Evolutionary conservation across 2,329 filamentous ascomycete species (phyloP), one percentile per base, ranked within the genome.

Genomic region (Xylaria sp.): DNA sequence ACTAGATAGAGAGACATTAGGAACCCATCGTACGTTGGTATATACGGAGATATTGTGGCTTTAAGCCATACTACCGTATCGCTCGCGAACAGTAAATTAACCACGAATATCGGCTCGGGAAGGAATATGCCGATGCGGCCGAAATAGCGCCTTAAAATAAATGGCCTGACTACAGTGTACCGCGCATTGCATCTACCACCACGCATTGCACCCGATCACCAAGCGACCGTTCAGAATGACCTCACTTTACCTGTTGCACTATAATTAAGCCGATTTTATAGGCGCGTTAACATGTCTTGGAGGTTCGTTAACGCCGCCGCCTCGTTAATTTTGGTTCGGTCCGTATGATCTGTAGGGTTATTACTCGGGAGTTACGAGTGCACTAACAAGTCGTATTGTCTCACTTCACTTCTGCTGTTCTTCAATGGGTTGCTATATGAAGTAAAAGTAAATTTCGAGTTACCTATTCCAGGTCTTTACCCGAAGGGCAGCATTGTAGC

Each of bases 81-180:
- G 9, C n/a, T n/a, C 20, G n/a, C 46, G 46, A 20, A 10, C 41
- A 46, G 18, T 64, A 23, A 28, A 57, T 28, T 37, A 48, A 48
- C 6, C 12, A 44, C 44, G 55, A 25, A 37, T 54, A 56, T 6
- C 9, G 13, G 44, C 18, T 46, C 51, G 62, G 51, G 9, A 23
- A 1, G 0, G 8, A 32, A 60, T 34, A 15, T 62, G 28, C 57
- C 57, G 66, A 63, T 58, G 57, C 37, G 25, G 46, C 66, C 66
- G 66, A 69, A 58, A 66, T 69, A 69, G 37, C 63, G 66, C 66
- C 66, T 69, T 46, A 66, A 69, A 46, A 62, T 32, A 37, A 46
- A n/a, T 46, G 41, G 41, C 13, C 41, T 46, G 32, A 50, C 44
- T 46, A n/a, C n/a, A 2, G 41, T 18, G 20, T n/a, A 18, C 28